Base-by-base conservation (phyloP, 2,329 filamentous ascomycete genomes). In the Hypoxylon sp. region DNA sequence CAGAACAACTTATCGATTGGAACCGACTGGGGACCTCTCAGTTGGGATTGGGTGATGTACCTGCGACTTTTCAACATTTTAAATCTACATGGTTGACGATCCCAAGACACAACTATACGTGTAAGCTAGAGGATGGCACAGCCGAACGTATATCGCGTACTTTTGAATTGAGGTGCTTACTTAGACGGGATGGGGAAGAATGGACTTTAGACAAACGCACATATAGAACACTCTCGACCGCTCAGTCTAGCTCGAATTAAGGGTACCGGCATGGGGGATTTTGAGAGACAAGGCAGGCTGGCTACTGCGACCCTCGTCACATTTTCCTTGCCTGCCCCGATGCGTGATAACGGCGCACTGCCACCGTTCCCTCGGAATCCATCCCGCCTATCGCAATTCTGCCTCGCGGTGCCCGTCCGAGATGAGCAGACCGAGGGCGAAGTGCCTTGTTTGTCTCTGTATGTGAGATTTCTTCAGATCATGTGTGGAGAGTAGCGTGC, bases 261-360 rank as follows among this genome's bases (percentile, higher is more conserved):
- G 64, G 57, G 63, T 56, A 46, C 61, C 34, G 57, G 52, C 43
- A 60, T 56, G 52, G 52, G 30, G 57, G 38, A 51, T 56, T 51
- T 38, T 43, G 30, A 28, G 34, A 53, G 53, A 52, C 19, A 59
- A 64, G 55, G 41, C 23, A 61, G 51, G 36, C 41, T 59, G 60
- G 52, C 67, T 70, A 65, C 68, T 70, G 68, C 68, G 65, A 38
- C 43, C 58, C 58, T 65, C 45, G 60, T 70, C 67, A 70, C 67
- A 67, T 56, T 58, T 58, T 43, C 32, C 48, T 56, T 41, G 52
- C 38, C 57, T 55, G 34, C 32, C 43, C 64, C 52, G 64, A 58
- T 67, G 63, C 60, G 64, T 63, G 61, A 70, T 43, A 55, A 65
- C 64, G 55, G 58, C 67, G 64, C 67, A 68, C 64, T 70, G 67